Base-by-base conservation (phyloP, 176 grass and related monocot genomes). In the Eleusine coracana region DNA sequence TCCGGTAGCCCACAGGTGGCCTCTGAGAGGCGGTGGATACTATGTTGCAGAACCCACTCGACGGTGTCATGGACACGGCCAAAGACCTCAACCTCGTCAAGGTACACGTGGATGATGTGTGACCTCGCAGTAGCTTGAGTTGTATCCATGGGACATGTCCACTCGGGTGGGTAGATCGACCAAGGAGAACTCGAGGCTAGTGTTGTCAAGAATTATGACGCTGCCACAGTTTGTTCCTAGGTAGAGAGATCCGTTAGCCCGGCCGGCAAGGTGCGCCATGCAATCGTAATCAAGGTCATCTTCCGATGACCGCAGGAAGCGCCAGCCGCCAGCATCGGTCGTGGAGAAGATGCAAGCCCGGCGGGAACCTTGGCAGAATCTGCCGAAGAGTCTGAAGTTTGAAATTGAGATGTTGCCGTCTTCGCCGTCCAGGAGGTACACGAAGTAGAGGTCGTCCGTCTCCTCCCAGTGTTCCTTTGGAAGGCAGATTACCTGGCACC, bases 151-250 rank as follows among this genome's bases (percentile, higher is more conserved):
- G 31, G 40, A 42, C 40, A 7, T 5, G 40, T 42, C 40, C 2
- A 7, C 7, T 13, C 12, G 12, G 12, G 11, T 50, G 48, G 10
- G 48, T 11, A 50, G 48, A 3, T 50, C 48, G 3, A 50, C 12
- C 48, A 14, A 3, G 11, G 86, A 65, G 73, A 87, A 83, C 45
- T 44, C 73, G 17, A 31, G 2, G 66, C 42, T 55, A 17, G 23
- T 8, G n/a, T 71, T 55, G 56, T 87, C 73, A 18, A 87, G 37
- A 5, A 21, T 73, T 7, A 88, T 44, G 56, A 78, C 29, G 34
- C 20, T 46, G 12, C 17, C 56, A 17, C 3, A 18, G 3, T 6
- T 49, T 31, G 0, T 1, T 73, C 80, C 48, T 11, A 50, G 77
- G 56, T 78, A 78, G 44, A 72, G 9, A 1, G 25, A 78, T 0